These are phyloP conservation scores for Tricholoma furcatifolium DNA, from an alignment of 768 basidiomycete species.

Conservation along the genomic window DNA sequence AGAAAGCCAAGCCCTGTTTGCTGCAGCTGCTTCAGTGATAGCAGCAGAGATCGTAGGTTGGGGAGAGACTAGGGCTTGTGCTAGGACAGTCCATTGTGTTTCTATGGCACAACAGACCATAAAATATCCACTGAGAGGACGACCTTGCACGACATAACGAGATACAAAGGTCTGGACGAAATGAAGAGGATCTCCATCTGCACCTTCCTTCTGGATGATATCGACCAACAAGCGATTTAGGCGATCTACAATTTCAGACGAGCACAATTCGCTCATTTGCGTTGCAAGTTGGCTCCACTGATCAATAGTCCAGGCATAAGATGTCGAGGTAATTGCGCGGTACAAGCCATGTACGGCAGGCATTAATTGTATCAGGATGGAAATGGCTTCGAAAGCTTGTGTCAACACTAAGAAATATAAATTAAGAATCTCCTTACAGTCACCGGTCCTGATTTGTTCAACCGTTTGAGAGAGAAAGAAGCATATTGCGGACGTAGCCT, in stretches of 20 bases:
- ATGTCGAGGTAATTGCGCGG: constrained; percentile 78
- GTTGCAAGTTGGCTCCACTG: constrained; percentile 63
- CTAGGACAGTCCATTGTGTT: constrained; percentile 81
- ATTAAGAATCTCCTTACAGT: constrained; percentile 39
- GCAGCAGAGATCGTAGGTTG: constrained; percentile 24
- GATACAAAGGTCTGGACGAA: constrained; percentile 71
- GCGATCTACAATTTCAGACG: constrained; percentile 63
- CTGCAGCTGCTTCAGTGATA: constrained; percentile 71
- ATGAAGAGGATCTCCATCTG: constrained; percentile 45
- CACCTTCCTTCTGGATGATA: constrained; percentile 54
- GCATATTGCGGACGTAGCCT: constrained; percentile 58
- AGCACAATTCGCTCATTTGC: constrained; percentile 60
- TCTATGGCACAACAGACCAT: constrained; percentile 88
- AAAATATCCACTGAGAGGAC: constrained; percentile 86
- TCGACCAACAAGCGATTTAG: constrained; percentile 71
- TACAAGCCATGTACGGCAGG: constrained; percentile 87
- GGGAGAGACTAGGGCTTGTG: constrained; percentile 56
- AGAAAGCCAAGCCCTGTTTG: constrained; percentile 77
- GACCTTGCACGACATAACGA: constrained; percentile 71
- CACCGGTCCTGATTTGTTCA: constrained; percentile 48
- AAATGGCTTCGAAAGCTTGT: constrained; percentile 53
- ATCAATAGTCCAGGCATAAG: constrained; percentile 67
- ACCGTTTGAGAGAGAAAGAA: constrained; percentile 59
- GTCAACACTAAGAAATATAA: not conserved
- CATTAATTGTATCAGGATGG: constrained; percentile 70